Evolutionary conservation across 2,329 filamentous ascomycete genomes (phyloP), one percentile per base, ranked within the genome.

Genomic region (Fusarium duplospermum): DNA sequence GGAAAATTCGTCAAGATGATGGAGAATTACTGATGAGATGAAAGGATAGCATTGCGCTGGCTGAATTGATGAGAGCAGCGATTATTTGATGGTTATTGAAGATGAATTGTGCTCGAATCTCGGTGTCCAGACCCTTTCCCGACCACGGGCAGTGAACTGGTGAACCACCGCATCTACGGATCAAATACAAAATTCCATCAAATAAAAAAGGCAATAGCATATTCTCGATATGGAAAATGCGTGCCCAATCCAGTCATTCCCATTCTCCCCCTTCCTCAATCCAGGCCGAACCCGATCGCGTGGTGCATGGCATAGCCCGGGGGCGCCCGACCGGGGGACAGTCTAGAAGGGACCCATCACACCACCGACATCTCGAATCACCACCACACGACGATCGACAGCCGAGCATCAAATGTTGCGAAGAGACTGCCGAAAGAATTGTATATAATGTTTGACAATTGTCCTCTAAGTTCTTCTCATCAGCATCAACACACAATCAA

Each of bases 331-430:
- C 59, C 38, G 61, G 71, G 42, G 42, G 67, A 52, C 50, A 52
- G 27, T 69, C 57, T 50, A 50, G 61, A 35, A 58, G 22, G 57
- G 61, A 33, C 33, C 36, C 29, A 74, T 74, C 52, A 66, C 64
- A 74, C 71, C 71, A 73, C 70, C 60, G 22, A 60, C 31, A 50
- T 50, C 68, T 72, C 71, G 71, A 72, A 74, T 69, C 71, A 33
- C 64, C 68, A 66, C 63, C 71, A 74, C 61, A 65, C 64, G 60
- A 74, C 58, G 5, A 24, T 62, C 45, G 18, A 61, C 33, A 13
- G 7, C 35, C 29, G 50, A 73, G 29, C 35, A 58, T 62, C 62
- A 67, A 61, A 64, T 40, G 22, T 64, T 35, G 52, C 57, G 40
- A 42, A 57, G n/a, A 45, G 42, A 6, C 18, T 33, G 7, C 0